Base-by-base conservation (phyloP, 2,329 filamentous ascomycete genomes). In the Fusarium camptoceras region DNA sequence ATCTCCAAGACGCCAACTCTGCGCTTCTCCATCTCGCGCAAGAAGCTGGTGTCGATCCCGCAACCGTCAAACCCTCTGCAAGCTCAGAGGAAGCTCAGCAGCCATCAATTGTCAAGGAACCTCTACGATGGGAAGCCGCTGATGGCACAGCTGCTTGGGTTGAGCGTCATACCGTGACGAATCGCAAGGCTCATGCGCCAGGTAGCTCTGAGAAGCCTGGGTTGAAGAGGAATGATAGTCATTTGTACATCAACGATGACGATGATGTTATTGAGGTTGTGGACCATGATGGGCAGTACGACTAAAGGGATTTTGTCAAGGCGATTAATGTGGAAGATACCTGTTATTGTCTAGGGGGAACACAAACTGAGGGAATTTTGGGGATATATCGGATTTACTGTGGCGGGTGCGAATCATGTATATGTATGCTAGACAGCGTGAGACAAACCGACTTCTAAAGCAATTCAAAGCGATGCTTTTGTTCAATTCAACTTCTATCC, bases 71-170 rank as follows among this genome's bases (percentile, higher is more conserved):
- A 51, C 50, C 66, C 9, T 68, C 73, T 28, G 6, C 43, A 10
- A 54, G 43, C 24, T 51, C 50, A 12, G 66, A 58, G 10, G 3
- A 12, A 37, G 18, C 1, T 4, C 34, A 37, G 30, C 42, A 63
- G 51, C 61, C 53, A 22, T 71, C 58, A 28, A 73, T 59, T 28
- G 59, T 34, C 28, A 72, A 70, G 54, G 50, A 78, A 58, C 80
- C 78, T 8, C 47, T 77, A 47, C 70, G 78, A 56, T 81, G 80
- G 80, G 75, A 79, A 20, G 75, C 77, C 20, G 69, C 78, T 9
- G 79, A 81, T 24, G 80, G 80, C 7, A 69, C 72, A 43, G 68
- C 77, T 12, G 80, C 77, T 55, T 81, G 80, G 80, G 80, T 81
- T 30, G 80, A 81, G 75, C 62, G 71, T 41, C 80, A 81, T 54